Evolutionary conservation across 1,284 basidiomycete genomes (phyloP), one percentile per base, ranked within the genome.

Genomic region (Megacollybia platyphylla): DNA sequence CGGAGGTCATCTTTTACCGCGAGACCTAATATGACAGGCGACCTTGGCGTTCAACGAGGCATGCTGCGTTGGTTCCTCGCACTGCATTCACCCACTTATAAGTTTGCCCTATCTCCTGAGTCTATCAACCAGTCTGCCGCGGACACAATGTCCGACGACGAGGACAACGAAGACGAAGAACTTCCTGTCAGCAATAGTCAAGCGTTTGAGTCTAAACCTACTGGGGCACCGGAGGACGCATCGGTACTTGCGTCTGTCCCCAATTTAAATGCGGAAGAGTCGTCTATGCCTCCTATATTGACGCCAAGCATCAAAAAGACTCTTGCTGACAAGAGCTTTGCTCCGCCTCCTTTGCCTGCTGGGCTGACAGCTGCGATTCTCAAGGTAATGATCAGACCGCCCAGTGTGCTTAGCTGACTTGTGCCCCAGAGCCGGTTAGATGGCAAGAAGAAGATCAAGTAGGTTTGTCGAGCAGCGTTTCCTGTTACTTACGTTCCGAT

Each of bases 361-460:
- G 80, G 79, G 0, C 57, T 91, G 26, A 77, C 71, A 10, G 61
- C 80, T 3, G 64, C 70, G 3, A 56, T 69, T 6, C 64, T 92
- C 39, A 80, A 34, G 20, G 20, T 24, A 24, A 24, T 24, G 20
- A 24, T 4, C 3, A 4, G 20, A 24, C 4, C 20, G 20, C 20
- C 5, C 15, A 15, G 20, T 24, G 20, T 24, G 20, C 20, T 4
- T 24, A 24, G 20, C 5, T 24, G 20, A 24, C 20, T 24, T 4
- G 0, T 24, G 3, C 20, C 20, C 20, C 20, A 79, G 56, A 67
- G 67, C 42, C 66, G 89, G 17, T 55, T 90, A 45, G 67, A 68
- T 13, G 81, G 83, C 26, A 91, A 90, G 67, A 87, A 85, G 53
- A 89, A 89, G 62, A 68, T 80, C 51, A 90, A 88, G 85, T 87